Evolutionary conservation across 1,139 yeast species (phyloP), one percentile per base, ranked within the genome.

Genomic region (Pichia sp.): DNA sequence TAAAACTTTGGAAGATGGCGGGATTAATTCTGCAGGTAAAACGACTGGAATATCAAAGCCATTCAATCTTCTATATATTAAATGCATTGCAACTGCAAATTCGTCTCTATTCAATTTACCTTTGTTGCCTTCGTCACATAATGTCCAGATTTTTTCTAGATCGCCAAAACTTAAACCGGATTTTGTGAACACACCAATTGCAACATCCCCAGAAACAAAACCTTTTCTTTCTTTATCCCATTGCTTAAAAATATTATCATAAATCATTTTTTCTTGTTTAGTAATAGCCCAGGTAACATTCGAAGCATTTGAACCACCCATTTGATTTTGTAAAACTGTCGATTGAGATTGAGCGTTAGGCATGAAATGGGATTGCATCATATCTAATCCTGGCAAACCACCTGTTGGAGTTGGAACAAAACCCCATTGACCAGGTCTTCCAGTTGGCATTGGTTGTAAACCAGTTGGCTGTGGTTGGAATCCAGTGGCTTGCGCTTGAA

Each of bases 101-200:
- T 84, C 89, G 64, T 85, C 90, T 59, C 79, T 81, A 62, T 83
- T 84, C 56, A 85, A 73, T 62, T 79, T 82, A 2, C 92, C 89
- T 50, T 81, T 75, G 60, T 84, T 83, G 48, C 81, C 80, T 27
- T 79, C 72, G 61, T 86, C 90, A 36, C 85, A 78, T 55, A 85
- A 71, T 48, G 85, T 88, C 98, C 98, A 92, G 54, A 92, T 87
- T 37, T 82, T 74, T 65, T 90, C 97, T 54, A 92, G 74, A 58
- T 90, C 97, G 8, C 81, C 76, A 66, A 97, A 79, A 50, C 82
- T 75, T 56, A 92, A 76, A 1, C 97, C 97, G 31, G 95, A 85
- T 67, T 92, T 92, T 44, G 94, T 83, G 66, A 92, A 89, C 37
- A 92, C 83, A 53, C 80, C 80, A 48, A 92, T 88, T 1, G 96